These are phyloP conservation scores for Rubus parviflorus DNA, from an alignment of 306 rosid species.

Conservation along the genomic window DNA sequence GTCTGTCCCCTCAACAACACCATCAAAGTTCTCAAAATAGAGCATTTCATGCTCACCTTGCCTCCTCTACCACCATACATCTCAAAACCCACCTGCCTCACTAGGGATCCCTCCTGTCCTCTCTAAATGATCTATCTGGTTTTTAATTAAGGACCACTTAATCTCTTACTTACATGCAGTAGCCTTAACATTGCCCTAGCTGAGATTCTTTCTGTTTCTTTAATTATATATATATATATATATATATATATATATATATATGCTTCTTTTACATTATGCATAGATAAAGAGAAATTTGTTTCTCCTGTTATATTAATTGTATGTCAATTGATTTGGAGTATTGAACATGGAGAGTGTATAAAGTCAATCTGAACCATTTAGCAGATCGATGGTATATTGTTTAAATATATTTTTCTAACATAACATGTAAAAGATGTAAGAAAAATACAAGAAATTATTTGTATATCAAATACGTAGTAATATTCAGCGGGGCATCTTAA, in stretches of 20 bases:
- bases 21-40: slow-evolving; percentile 55
- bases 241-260: not conserved
- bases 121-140: not conserved
- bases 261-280: not conserved
- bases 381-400: not conserved
- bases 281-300: not conserved
- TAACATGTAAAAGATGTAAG: not conserved
- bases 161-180: not conserved
- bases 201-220: slow-evolving; percentile 5
- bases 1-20: slow-evolving; percentile 55
- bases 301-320: not conserved
- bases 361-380: not conserved
- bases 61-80: slow-evolving; percentile 33
- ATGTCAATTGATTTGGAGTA: not conserved
- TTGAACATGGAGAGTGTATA: not conserved
- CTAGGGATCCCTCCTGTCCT: slow-evolving; percentile 36
- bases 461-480: not conserved
- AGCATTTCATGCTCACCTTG: slow-evolving; percentile 39
- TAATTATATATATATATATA: too few species aligned
- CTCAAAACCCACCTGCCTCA: slow-evolving; percentile 21
- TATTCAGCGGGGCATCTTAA: not conserved
- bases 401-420: too few species aligned
- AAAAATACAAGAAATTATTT: not conserved
- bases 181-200: not conserved
- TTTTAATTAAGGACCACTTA: slow-evolving; percentile 1